phyloP scores from a whole-genome alignment of 139 green algal species.

The Nannochloris sp. region DNA sequence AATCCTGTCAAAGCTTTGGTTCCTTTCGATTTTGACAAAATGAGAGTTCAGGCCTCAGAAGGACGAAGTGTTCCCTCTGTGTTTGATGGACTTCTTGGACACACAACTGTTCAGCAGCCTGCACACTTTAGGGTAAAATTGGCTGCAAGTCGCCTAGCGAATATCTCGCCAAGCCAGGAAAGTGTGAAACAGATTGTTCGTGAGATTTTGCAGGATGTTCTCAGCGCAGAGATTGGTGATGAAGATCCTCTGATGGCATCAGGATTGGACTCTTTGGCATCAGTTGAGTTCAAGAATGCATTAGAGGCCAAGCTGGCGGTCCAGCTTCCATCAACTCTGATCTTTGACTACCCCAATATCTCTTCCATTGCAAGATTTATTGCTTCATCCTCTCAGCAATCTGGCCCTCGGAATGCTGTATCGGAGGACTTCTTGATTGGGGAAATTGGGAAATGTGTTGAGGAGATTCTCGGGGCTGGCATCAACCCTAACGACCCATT shows the following conservation, averaged over 20 bases:
- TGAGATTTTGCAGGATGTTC: constrained; percentile 25
- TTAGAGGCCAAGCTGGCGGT: constrained; percentile 30
- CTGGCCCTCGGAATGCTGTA: background rate
- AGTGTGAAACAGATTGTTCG: constrained; percentile 4
- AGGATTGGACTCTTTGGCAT: constrained; percentile 48
- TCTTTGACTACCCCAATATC: constrained; percentile 51
- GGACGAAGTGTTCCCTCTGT: background rate
- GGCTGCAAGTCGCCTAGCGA: background rate
- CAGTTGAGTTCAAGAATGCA: constrained; percentile 21
- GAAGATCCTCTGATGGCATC: constrained; percentile 44
- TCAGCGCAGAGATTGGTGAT: background rate
- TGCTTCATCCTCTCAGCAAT: constrained; percentile 11
- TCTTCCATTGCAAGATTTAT: constrained; percentile 31
- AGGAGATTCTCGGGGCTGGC: background rate
- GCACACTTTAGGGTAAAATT: background rate
- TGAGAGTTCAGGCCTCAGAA: background rate
- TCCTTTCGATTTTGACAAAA: constrained; percentile 15
- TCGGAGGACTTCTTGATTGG: background rate
- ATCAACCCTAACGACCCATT: constrained; percentile 27
- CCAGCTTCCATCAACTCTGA: constrained; percentile 35
- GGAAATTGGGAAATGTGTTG: background rate
- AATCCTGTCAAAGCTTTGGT: constrained; percentile 12
- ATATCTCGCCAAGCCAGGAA: too few relatives aligned
- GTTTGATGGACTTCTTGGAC: background rate
- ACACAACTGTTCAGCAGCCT: background rate